Percentiles rank a stretch among this genome's conserved stretches.
Conservation (phyloP, 2,329 filamentous ascomycete genomes). For the Furcasterigmium furcatum region DNA sequence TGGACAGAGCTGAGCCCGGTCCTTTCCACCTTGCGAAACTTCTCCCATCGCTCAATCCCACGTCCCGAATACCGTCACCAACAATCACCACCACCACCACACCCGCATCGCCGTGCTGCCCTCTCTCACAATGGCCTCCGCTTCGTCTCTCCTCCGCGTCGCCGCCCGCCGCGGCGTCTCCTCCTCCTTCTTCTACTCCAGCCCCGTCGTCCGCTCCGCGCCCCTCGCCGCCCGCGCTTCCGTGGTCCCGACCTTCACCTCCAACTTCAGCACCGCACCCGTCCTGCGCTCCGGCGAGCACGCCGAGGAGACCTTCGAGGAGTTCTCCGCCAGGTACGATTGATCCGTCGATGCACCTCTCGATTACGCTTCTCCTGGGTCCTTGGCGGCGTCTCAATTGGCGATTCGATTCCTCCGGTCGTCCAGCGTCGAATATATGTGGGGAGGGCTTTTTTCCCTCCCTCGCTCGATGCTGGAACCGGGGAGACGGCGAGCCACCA, state of each 20-base stretch:
- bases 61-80: constrained; percentile 6
- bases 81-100: constrained; percentile 8
- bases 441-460: constrained; percentile 1
- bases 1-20: constrained; percentile 9
- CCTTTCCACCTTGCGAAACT: constrained; percentile 11
- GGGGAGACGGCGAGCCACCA: not conserved
- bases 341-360: not conserved
- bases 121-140: constrained; percentile 57
- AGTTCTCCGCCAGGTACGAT: constrained; percentile 92
- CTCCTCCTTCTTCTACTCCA: constrained; percentile 61
- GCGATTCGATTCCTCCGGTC: not conserved
- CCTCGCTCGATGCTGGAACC: not conserved
- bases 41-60: constrained; percentile 2
- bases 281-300: constrained; percentile 57
- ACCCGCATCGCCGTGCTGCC: constrained; percentile 16
- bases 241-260: constrained; percentile 44
- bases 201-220: constrained; percentile 52
- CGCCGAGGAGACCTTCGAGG: constrained; percentile 96
- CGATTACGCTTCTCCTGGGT: not conserved
- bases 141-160: constrained; percentile 62
- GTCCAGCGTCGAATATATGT: not conserved
- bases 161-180: constrained; percentile 68
- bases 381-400: not conserved
- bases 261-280: constrained; percentile 61
- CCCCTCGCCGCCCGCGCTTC: constrained; percentile 54